Conservation (phyloP, 2,329 filamentous ascomycete species). For the Ambrosiella xylebori region DNA sequence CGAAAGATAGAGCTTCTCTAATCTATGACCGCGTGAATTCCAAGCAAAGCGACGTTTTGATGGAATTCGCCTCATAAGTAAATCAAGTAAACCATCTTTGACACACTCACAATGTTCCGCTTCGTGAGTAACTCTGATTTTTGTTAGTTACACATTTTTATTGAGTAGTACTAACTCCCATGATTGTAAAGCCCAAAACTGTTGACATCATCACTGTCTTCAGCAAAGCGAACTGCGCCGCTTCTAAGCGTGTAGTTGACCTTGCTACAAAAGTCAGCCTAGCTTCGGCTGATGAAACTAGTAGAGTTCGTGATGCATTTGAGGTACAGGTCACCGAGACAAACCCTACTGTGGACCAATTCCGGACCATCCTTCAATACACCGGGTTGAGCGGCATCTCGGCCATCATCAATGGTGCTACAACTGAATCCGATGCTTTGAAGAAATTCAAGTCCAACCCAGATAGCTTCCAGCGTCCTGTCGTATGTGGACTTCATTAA, state of each 20-base stretch:
- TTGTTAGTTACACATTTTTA: not conserved
- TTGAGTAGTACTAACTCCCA: too few relatives aligned
- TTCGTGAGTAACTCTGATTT: constrained; percentile 23
- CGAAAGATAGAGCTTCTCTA: too few relatives aligned
- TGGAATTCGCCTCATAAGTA: not conserved
- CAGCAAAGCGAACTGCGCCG: constrained; percentile 60
- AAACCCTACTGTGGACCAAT: constrained; percentile 63
- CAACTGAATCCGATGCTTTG: constrained; percentile 57
- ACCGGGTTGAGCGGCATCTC: constrained; percentile 45
- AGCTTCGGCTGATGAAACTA: constrained; percentile 23
- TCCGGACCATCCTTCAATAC: constrained; percentile 72
- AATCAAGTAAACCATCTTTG: not conserved
- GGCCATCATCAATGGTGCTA: constrained; percentile 55
- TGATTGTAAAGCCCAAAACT: constrained; percentile 46
- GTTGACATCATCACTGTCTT: constrained; percentile 92
- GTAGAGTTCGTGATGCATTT: constrained; percentile 46
- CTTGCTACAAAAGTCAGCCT: constrained; percentile 56
- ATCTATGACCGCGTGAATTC: too few relatives aligned
- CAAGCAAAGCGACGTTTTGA: not conserved
- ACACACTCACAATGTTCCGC: constrained; percentile 25
- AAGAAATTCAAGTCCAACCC: constrained; percentile 56
- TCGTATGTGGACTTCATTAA: constrained; percentile 38
- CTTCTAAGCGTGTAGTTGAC: constrained; percentile 55
- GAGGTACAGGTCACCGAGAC: constrained; percentile 72
- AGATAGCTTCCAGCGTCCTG: constrained; percentile 53